Evolutionary conservation across 1,139 yeast genomes (phyloP).

Genomic region (Saccharomyces uvarum): DNA sequence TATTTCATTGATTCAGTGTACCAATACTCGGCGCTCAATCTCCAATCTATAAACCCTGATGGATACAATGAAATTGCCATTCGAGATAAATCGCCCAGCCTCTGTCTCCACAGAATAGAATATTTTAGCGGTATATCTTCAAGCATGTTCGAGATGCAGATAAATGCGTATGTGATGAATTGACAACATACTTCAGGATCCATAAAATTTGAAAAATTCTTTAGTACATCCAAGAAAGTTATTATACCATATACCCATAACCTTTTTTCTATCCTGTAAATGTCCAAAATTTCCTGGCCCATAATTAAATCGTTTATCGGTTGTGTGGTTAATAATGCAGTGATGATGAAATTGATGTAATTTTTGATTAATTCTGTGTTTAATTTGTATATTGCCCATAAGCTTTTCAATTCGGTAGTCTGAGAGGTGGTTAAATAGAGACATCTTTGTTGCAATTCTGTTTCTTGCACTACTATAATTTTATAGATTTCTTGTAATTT

Average conservation of each 20-base stretch:
- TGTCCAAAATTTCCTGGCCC: slow-evolving; percentile 65
- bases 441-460: slow-evolving; percentile 59
- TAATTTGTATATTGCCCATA: slow-evolving; percentile 66
- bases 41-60: slow-evolving; percentile 74
- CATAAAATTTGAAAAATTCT: slow-evolving; percentile 51
- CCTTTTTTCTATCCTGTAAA: slow-evolving; percentile 67
- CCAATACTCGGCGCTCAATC: slow-evolving; percentile 71
- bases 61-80: slow-evolving; percentile 79
- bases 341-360: slow-evolving; percentile 61
- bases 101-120: slow-evolving; percentile 69
- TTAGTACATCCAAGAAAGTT: slow-evolving; percentile 69
- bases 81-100: slow-evolving; percentile 67
- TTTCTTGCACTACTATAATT: slow-evolving; percentile 58
- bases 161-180: slow-evolving; percentile 36
- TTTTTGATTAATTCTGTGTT: slow-evolving; percentile 58
- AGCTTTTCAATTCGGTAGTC: slow-evolving; percentile 48
- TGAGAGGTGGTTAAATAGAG: slow-evolving; percentile 38
- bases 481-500: slow-evolving; percentile 69
- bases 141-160: slow-evolving; percentile 40
- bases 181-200: slow-evolving; percentile 39
- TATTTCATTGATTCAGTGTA: slow-evolving; percentile 61
- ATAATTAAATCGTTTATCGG: slow-evolving; percentile 36
- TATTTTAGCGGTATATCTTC: slow-evolving; percentile 40
- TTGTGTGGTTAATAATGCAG: slow-evolving; percentile 64
- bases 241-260: slow-evolving; percentile 83